Conservation (phyloP, 495 filamentous ascomycete genomes). For the Lepraria neglecta region DNA sequence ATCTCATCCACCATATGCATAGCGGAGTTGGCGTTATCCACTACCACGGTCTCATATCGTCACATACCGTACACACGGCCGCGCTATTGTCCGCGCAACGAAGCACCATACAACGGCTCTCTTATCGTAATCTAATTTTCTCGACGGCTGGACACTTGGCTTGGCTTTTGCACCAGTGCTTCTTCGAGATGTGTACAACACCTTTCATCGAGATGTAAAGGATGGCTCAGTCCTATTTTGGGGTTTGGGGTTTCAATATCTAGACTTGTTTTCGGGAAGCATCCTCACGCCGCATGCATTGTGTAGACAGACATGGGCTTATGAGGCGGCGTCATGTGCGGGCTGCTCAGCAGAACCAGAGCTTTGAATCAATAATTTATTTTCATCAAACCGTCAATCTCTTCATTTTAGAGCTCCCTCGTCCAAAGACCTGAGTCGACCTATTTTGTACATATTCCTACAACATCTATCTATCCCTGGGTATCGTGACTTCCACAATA, state of each 20-base stretch:
- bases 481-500: not conserved
- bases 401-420: not conserved
- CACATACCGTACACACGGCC: slow-evolving; percentile 15
- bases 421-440: not conserved
- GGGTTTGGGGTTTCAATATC: slow-evolving; percentile 4
- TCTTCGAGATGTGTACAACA: slow-evolving; percentile 15
- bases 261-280: slow-evolving; percentile 1
- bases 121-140: slow-evolving; percentile 11
- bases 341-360: slow-evolving; percentile 7
- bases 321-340: slow-evolving; percentile 17
- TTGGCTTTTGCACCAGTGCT: slow-evolving; percentile 1
- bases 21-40: slow-evolving; percentile 19
- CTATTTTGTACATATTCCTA: not conserved
- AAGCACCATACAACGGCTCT: slow-evolving; percentile 16
- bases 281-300: slow-evolving; percentile 5
- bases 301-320: slow-evolving; percentile 17
- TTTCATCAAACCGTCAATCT: not conserved
- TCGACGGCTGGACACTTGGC: slow-evolving; percentile 10
- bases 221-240: slow-evolving; percentile 13
- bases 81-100: slow-evolving; percentile 11
- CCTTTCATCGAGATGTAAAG: not conserved
- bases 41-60: not conserved
- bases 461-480: not conserved
- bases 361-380: not conserved
- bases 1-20: slow-evolving; percentile 20